A percentile compares a stretch with the other conserved stretches of the same genome.
These are phyloP conservation scores for Chlamydomonas sp. DNA, from an alignment of 139 green algal genomes.

Conservation along the genomic window DNA sequence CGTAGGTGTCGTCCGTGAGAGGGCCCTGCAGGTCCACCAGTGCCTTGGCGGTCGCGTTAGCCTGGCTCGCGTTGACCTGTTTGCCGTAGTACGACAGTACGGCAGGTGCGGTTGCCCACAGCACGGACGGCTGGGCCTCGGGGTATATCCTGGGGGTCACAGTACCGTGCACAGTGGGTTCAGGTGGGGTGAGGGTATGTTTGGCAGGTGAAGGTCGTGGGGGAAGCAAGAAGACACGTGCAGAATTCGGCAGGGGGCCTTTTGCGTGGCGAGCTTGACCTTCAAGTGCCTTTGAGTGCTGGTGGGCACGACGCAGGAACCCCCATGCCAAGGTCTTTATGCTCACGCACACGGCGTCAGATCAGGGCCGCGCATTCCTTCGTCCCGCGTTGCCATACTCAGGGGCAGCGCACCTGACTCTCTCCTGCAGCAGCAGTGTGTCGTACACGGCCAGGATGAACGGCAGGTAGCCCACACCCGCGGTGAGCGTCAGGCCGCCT, in stretches of 20 bases:
- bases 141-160: background rate
- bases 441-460: conserved; percentile 34
- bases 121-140: background rate
- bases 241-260: too few relatives aligned
- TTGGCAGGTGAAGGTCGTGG: too few relatives aligned
- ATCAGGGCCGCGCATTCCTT: too few relatives aligned
- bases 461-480: conserved; percentile 22
- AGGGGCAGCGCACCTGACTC: background rate
- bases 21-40: background rate
- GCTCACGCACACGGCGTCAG: too few relatives aligned
- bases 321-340: too few relatives aligned
- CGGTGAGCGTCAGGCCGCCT: conserved; percentile 20
- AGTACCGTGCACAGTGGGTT: too few relatives aligned
- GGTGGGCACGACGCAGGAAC: too few relatives aligned
- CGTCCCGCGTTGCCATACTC: background rate
- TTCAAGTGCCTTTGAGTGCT: too few relatives aligned
- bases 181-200: too few relatives aligned
- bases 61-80: background rate
- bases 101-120: background rate
- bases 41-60: background rate
- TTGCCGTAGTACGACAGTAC: background rate
- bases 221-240: too few relatives aligned
- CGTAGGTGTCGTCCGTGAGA: conserved; percentile 13
- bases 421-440: background rate
- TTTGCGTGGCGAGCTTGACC: too few relatives aligned